phyloP scores from a whole-genome alignment of 139 green algal species.

The Pedinophyceae sp. region DNA sequence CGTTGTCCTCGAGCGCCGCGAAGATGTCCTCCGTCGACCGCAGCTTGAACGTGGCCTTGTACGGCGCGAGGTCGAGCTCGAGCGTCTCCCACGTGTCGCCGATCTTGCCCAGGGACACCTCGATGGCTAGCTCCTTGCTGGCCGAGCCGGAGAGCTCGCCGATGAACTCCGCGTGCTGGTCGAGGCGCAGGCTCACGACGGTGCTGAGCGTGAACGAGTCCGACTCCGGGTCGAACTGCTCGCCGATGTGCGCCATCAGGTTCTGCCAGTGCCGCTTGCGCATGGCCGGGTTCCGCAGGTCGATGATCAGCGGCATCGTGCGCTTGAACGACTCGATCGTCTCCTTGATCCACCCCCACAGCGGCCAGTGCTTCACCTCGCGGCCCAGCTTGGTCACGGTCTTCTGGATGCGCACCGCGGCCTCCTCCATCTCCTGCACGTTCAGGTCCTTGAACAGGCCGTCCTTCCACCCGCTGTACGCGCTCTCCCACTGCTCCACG shows the following conservation, averaged over 20 bases:
- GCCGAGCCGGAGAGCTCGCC: constrained; percentile 52
- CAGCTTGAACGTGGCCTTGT: constrained; percentile 54
- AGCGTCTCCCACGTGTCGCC: constrained; percentile 22
- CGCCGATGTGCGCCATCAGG: constrained; percentile 44
- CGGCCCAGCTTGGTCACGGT: constrained; percentile 49
- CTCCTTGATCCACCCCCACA: constrained; percentile 51
- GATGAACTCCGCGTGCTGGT: constrained; percentile 63
- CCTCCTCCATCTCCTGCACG: constrained; percentile 67
- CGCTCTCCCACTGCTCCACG: constrained; percentile 51
- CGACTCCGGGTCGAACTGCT: constrained; percentile 44
- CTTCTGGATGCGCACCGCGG: constrained; percentile 43
- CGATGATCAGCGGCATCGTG: constrained; percentile 74
- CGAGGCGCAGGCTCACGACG: constrained; percentile 49
- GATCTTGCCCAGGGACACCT: constrained; percentile 47
- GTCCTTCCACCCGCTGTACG: constrained; percentile 64
- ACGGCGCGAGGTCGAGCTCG: constrained; percentile 48
- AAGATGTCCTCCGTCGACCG: constrained; percentile 65
- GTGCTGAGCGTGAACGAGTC: constrained; percentile 56
- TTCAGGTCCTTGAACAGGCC: constrained; percentile 39
- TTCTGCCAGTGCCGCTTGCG: constrained; percentile 58
- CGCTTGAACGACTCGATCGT: constrained; percentile 72
- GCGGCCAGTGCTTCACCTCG: constrained; percentile 57
- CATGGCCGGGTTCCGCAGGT: constrained; percentile 71
- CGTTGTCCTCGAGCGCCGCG: constrained; percentile 67
- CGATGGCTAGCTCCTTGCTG: constrained; percentile 51